Conservation (phyloP, 805 yeast species). For the Candida peoriensis region DNA sequence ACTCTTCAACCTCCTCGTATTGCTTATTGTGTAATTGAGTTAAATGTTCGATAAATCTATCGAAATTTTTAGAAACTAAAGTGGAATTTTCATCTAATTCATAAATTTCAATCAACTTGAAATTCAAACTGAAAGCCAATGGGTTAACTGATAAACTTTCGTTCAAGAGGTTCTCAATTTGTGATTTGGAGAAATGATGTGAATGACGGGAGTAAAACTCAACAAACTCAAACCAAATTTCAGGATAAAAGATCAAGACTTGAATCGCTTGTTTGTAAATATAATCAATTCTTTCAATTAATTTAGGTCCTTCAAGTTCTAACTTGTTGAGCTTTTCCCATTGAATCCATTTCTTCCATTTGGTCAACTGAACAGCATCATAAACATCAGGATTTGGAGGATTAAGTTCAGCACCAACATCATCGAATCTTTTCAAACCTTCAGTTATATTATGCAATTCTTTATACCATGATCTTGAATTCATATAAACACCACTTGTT, state of each 20-base stretch:
- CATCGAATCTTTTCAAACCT: slow-evolving; percentile 38
- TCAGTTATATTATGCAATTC: slow-evolving; percentile 61
- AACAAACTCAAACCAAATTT: slow-evolving; percentile 67
- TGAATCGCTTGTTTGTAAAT: slow-evolving; percentile 69
- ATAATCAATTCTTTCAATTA: slow-evolving; percentile 57
- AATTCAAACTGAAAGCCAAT: slow-evolving; percentile 58
- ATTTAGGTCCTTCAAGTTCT: slow-evolving; percentile 44
- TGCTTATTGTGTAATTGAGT: slow-evolving; percentile 30
- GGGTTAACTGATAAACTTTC: slow-evolving; percentile 65
- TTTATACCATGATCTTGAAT: slow-evolving; percentile 69
- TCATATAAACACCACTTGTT: slow-evolving; percentile 79
- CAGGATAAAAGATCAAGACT: slow-evolving; percentile 59
- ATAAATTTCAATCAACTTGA: slow-evolving; percentile 61
- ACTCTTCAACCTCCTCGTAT: slow-evolving; percentile 15
- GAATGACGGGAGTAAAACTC: slow-evolving; percentile 27
- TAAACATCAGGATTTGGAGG: slow-evolving; percentile 24
- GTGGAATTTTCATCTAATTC: slow-evolving; percentile 53
- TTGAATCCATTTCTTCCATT: slow-evolving; percentile 71
- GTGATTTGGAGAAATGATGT: slow-evolving; percentile 9
- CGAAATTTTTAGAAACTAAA: slow-evolving; percentile 46
- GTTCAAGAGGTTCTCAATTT: slow-evolving; percentile 39
- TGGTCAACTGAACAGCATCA: slow-evolving; percentile 34
- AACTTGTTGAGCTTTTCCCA: slow-evolving; percentile 76
- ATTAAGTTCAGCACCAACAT: slow-evolving; percentile 17
- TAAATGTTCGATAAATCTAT: slow-evolving; percentile 43